A percentile compares a stretch with the other conserved stretches of the same genome.
Conservation (phyloP, 2,329 filamentous ascomycete species). For the Phyllosticta citrichinensis region DNA sequence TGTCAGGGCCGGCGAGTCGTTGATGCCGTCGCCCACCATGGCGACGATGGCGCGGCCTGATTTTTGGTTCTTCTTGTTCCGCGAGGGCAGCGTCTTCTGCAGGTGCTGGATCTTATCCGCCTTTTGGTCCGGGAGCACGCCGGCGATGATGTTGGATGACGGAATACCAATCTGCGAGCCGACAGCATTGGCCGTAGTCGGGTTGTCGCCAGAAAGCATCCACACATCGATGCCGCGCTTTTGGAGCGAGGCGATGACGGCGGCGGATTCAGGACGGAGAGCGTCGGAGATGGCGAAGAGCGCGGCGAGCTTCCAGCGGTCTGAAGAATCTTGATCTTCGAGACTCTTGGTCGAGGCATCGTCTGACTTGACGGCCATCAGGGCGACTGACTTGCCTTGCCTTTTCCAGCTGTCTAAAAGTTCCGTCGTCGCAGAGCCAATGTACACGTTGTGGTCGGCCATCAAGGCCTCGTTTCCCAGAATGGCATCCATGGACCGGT, state of each 20-base stretch:
- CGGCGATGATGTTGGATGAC: constrained; percentile 65
- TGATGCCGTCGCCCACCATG: constrained; percentile 82
- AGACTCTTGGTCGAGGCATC: not conserved
- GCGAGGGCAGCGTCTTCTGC: constrained; percentile 25
- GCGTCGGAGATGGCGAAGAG: constrained; percentile 72
- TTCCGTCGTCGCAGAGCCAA: constrained; percentile 16
- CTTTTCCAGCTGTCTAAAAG: constrained; percentile 30
- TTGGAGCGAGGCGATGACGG: constrained; percentile 55
- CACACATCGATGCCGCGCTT: constrained; percentile 62
- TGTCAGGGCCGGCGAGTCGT: constrained; percentile 72
- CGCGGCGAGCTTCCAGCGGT: constrained; percentile 41
- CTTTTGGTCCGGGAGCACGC: constrained; percentile 78
- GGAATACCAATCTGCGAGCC: constrained; percentile 67
- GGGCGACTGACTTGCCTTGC: constrained; percentile 32
- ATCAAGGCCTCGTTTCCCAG: constrained; percentile 69
- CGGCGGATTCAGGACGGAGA: constrained; percentile 60
- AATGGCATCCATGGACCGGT: constrained; percentile 38
- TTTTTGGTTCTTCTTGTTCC: not conserved
- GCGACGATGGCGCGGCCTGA: constrained; percentile 50
- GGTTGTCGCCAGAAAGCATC: constrained; percentile 90
- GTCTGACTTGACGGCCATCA: constrained; percentile 22
- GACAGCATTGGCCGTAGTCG: constrained; percentile 72
- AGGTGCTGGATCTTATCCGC: constrained; percentile 54
- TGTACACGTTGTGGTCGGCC: constrained; percentile 26
- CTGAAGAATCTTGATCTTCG: not conserved